These are phyloP conservation scores for Hortaea sp. DNA, from an alignment of 2,329 filamentous ascomycete genomes.

Conservation along the genomic window DNA sequence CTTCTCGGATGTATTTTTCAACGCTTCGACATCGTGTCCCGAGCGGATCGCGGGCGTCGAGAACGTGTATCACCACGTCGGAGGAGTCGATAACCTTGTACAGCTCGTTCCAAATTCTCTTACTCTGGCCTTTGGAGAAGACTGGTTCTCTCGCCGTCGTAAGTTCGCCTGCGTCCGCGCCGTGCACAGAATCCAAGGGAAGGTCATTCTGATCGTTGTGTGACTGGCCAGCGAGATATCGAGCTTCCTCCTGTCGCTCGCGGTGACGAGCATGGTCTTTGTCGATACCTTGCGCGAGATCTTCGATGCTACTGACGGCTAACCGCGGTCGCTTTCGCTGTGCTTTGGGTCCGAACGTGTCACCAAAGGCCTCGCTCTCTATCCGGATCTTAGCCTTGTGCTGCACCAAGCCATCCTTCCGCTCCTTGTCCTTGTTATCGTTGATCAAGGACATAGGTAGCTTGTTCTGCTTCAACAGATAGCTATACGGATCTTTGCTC, in stretches of 20 bases:
- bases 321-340: constrained; percentile 90
- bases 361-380: constrained; percentile 72
- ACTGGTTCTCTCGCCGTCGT: constrained; percentile 53
- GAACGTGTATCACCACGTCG: constrained; percentile 89
- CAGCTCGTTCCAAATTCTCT: constrained; percentile 94
- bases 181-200: constrained; percentile 8
- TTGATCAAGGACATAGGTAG: constrained; percentile 89
- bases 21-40: constrained; percentile 84
- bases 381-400: constrained; percentile 91
- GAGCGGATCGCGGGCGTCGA: constrained; percentile 80
- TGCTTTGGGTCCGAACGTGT: constrained; percentile 87
- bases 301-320: constrained; percentile 67
- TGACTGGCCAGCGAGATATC: constrained; percentile 58
- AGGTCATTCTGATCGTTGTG: constrained; percentile 39
- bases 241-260: constrained; percentile 69
- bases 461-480: constrained; percentile 95
- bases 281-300: constrained; percentile 69
- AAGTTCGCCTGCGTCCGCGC: constrained; percentile 22
- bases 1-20: constrained; percentile 86
- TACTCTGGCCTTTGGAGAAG: constrained; percentile 89
- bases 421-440: constrained; percentile 54
- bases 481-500: constrained; percentile 80
- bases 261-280: constrained; percentile 74
- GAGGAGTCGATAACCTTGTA: constrained; percentile 88
- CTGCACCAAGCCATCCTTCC: constrained; percentile 73